phyloP scores from a whole-genome alignment of 345 rosid species.

The Gossypium herbaceum region DNA sequence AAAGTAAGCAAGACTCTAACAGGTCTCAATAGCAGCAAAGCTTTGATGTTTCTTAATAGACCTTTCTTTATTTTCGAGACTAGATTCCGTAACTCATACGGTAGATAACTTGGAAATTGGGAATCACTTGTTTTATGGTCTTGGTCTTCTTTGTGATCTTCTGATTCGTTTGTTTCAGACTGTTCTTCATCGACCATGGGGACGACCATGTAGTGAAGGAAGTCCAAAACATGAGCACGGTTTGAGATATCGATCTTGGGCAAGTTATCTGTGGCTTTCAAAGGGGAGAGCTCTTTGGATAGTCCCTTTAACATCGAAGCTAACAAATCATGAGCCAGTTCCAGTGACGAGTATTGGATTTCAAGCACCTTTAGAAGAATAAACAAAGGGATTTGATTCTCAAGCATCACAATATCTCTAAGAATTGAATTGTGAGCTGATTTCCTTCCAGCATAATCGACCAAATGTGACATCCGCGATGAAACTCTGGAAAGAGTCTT shows the following conservation, averaged over 20 bases:
- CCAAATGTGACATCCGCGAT: not conserved
- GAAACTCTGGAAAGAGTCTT: not conserved
- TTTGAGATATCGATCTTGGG: constrained; percentile 24
- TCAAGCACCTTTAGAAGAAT: constrained; percentile 46
- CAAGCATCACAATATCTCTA: not conserved
- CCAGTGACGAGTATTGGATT: constrained; percentile 32
- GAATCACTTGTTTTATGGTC: not conserved
- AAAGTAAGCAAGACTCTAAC: constrained; percentile 30
- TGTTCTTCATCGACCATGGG: constrained; percentile 31
- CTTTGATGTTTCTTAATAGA: constrained; percentile 18
- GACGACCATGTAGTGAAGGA: constrained; percentile 45
- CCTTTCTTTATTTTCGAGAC: not conserved
- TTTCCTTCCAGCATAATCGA: too few species aligned
- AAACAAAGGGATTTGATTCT: constrained; percentile 10
- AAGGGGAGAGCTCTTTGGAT: constrained; percentile 53
- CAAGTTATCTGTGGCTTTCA: constrained; percentile 24
- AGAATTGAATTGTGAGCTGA: not conserved
- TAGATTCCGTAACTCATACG: not conserved
- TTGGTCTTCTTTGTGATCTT: not conserved
- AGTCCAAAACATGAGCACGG: constrained; percentile 43
- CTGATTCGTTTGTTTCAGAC: constrained; percentile 8
- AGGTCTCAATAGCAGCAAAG: constrained; percentile 29
- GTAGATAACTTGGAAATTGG: not conserved
- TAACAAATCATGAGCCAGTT: constrained; percentile 36
- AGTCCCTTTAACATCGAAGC: constrained; percentile 41